Base-by-base conservation (phyloP, 2,329 filamentous ascomycete genomes). In the Neophaeococcomyces mojaviensis region DNA sequence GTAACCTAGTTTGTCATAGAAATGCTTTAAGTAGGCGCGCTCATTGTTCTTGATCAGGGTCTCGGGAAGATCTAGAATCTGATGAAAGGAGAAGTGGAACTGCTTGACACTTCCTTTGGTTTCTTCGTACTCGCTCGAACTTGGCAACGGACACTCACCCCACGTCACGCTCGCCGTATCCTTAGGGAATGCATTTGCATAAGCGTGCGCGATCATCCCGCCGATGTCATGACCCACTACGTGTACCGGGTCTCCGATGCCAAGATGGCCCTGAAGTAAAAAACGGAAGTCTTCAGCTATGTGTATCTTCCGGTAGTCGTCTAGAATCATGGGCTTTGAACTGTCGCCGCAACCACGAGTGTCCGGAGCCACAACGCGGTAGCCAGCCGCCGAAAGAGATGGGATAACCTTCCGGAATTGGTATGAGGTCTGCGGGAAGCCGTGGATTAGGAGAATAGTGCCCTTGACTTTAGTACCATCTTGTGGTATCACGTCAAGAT, bases 141-240 rank as follows among this genome's bases (percentile, higher is more conserved):
- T 62, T 0, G 68, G 68, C 1, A 72, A 57, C 1, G 66, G 67
- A 47, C 64, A 69, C 52, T 71, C 68, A 12, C 66, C 68, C 65
- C 64, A 69, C 10, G 57, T 63, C 13, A 71, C 59, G 39, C 59
- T 67, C 1, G 59, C 30, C 59, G 49, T 1, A 61, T 40, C 18
- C 1, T 46, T 52, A 0, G 68, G 58, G 36, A 64, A 66, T 1
- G 59, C 61, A 1, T 59, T 53, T 3, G 64, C 68, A 47, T 68
- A 68, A 3, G 67, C 63, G 48, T 67, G 66, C 0, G 67, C 66
- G 20, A 73, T 63, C 68, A 72, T 72, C 34, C 68, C 69, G 13
- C 69, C 68, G 16, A 73, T 72, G 45, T 73, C 70, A 43, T 74
- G 68, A 8, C 70, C 69, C 0, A 73, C 63, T 3, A 72, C 53